phyloP scores from a whole-genome alignment of 495 filamentous ascomycete species.

The Filosporella fistucella region DNA sequence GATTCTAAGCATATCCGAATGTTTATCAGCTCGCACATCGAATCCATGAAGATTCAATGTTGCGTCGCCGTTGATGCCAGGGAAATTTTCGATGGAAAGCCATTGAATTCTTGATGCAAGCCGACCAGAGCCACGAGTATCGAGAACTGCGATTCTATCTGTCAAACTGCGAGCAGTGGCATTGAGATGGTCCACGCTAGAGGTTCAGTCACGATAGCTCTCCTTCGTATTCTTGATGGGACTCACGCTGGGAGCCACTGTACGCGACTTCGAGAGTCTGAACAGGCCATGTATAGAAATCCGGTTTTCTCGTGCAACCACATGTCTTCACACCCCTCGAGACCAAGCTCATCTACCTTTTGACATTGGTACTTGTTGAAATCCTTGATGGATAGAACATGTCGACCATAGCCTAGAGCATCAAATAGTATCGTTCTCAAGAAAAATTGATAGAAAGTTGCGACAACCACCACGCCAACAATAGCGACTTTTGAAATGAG shows the following conservation, averaged over 20 bases:
- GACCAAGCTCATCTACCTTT: constrained; percentile 27
- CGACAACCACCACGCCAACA: constrained; percentile 8
- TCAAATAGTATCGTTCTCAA: constrained; percentile 16
- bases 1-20: constrained; percentile 23
- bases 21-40: constrained; percentile 17
- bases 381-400: constrained; percentile 26
- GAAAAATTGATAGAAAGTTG: constrained; percentile 21
- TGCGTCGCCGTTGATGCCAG: constrained; percentile 23
- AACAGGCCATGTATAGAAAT: constrained; percentile 33
- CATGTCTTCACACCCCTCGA: constrained; percentile 37
- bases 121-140: constrained; percentile 26
- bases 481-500: constrained; percentile 8
- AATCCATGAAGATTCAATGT: constrained; percentile 31
- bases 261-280: constrained; percentile 19
- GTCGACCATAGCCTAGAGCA: constrained; percentile 24
- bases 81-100: constrained; percentile 22
- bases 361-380: constrained; percentile 28
- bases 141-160: constrained; percentile 29
- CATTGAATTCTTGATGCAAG: constrained; percentile 25
- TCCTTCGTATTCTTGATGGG: neutral
- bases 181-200: constrained; percentile 19
- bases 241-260: constrained; percentile 28
- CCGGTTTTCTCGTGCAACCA: constrained; percentile 32
- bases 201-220: neutral
- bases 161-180: constrained; percentile 12